Conservation (phyloP, 345 rosid species). For the Heritiera littoralis region DNA sequence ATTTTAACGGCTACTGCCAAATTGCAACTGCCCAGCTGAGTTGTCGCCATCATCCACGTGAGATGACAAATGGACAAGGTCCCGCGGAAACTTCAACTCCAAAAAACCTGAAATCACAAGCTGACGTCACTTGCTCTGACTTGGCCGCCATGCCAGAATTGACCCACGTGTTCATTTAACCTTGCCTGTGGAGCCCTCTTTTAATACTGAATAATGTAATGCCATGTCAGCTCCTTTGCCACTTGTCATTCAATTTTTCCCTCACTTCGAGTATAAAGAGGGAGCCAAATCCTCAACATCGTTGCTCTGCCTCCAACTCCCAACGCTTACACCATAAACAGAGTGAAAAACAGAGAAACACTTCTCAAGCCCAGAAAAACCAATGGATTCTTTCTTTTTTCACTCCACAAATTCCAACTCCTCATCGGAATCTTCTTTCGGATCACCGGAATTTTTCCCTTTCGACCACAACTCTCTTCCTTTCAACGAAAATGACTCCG, state of each 20-base stretch:
- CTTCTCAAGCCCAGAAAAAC: not conserved
- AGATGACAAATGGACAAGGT: constrained; percentile 23
- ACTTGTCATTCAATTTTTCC: not conserved
- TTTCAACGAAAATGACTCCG: constrained; percentile 90
- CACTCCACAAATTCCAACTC: constrained; percentile 49
- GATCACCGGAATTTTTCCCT: constrained; percentile 46
- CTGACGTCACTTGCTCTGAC: constrained; percentile 33
- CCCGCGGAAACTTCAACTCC: not conserved
- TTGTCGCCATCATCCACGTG: constrained; percentile 25
- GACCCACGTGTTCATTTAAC: constrained; percentile 40
- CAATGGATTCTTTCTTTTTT: constrained; percentile 48
- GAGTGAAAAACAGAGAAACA: constrained; percentile 5
- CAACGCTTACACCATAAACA: not conserved
- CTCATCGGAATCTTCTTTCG: constrained; percentile 59
- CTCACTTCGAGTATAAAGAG: constrained; percentile 29
- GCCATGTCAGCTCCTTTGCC: constrained; percentile 7
- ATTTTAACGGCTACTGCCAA: not conserved
- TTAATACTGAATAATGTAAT: not conserved
- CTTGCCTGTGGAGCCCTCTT: not conserved
- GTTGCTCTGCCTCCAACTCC: constrained; percentile 29
- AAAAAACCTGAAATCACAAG: not conserved
- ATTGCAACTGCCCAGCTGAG: constrained; percentile 4
- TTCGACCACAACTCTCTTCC: constrained; percentile 51
- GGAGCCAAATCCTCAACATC: constrained; percentile 13
- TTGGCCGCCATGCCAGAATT: constrained; percentile 35